phyloP scores from a whole-genome alignment of 2,329 filamentous ascomycete genomes.

The Fusarium guadeloupense region DNA sequence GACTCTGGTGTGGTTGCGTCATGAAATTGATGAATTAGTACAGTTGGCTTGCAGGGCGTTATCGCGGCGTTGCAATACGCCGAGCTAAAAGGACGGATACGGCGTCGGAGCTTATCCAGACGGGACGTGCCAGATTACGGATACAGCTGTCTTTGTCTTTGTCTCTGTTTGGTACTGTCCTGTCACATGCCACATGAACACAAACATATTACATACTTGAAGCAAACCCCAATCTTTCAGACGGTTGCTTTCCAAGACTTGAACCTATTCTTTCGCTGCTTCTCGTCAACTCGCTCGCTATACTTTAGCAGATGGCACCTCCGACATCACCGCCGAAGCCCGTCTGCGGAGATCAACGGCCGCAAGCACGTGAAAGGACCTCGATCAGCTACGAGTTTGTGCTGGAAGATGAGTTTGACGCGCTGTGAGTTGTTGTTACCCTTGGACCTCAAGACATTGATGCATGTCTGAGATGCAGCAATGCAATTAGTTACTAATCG shows the following conservation, averaged over 20 bases:
- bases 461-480: no score
- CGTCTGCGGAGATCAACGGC: constrained; percentile 31
- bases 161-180: constrained; percentile 2
- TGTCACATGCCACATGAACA: constrained; percentile 24
- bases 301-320: constrained; percentile 24
- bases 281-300: background rate
- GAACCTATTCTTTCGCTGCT: background rate
- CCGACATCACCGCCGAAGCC: constrained; percentile 29
- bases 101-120: background rate
- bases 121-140: constrained; percentile 3
- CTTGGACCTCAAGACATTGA: no score
- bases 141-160: no score
- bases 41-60: constrained; percentile 28
- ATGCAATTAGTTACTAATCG: background rate
- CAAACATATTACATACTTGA: background rate
- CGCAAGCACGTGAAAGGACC: constrained; percentile 31
- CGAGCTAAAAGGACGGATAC: constrained; percentile 12
- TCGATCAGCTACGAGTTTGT: constrained; percentile 50
- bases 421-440: constrained; percentile 55
- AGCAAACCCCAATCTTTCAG: background rate
- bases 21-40: constrained; percentile 27
- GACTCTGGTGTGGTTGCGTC: constrained; percentile 39
- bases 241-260: no score
- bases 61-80: constrained; percentile 33
- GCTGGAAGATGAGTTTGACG: constrained; percentile 63